phyloP scores from a whole-genome alignment of 176 grass and related monocot genomes.

The Luzula sylvatica region DNA sequence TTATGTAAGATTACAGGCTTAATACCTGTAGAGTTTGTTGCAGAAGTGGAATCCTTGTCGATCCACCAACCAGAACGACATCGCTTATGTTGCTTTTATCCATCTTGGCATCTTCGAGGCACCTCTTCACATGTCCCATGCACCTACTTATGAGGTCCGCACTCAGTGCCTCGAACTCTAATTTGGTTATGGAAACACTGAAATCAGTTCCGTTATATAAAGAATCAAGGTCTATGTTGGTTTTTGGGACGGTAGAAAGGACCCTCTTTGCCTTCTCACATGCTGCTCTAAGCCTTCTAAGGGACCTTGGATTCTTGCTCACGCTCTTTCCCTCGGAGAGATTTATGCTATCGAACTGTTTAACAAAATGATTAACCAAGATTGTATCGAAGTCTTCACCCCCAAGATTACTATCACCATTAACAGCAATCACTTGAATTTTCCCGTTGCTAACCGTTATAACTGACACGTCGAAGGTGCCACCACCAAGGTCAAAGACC shows the following conservation, averaged over 20 bases:
- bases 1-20: too few species aligned
- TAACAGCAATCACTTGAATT: slow-evolving; percentile 1
- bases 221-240: slow-evolving; percentile 14
- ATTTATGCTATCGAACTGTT: slow-evolving; percentile 2
- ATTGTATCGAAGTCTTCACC: slow-evolving; percentile 18
- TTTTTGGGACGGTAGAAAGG: slow-evolving; percentile 10
- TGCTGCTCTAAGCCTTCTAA: slow-evolving; percentile 1
- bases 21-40: slow-evolving; percentile 5
- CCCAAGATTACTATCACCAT: slow-evolving; percentile 11
- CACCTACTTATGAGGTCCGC: background rate
- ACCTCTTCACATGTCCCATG: background rate
- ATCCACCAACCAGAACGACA: background rate
- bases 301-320: slow-evolving; percentile 3
- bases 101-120: slow-evolving; percentile 4
- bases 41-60: slow-evolving; percentile 6
- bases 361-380: slow-evolving; percentile 2
- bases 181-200: background rate
- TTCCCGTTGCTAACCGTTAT: background rate
- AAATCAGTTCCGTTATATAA: slow-evolving; percentile 19
- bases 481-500: slow-evolving; percentile 16
- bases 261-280: slow-evolving; percentile 14
- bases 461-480: slow-evolving; percentile 5
- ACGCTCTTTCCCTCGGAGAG: background rate
- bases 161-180: background rate
- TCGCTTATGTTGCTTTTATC: slow-evolving; percentile 6